These are phyloP conservation scores for Ogataea trehalophila DNA, from an alignment of 805 yeast genomes.

Conservation along the genomic window DNA sequence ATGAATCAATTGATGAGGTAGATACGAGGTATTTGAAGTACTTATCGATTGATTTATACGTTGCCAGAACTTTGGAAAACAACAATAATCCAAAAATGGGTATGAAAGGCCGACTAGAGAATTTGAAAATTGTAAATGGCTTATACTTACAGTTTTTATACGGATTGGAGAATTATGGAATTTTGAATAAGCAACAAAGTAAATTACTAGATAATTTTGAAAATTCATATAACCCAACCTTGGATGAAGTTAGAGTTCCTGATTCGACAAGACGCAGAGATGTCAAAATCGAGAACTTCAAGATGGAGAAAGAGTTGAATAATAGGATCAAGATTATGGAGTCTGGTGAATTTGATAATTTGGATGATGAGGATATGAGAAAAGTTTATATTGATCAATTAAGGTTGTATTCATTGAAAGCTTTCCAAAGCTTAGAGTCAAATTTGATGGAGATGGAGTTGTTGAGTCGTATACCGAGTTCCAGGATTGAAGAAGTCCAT, in stretches of 20 bases:
- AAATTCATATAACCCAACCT: conserved; percentile 36
- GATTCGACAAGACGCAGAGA: conserved; percentile 51
- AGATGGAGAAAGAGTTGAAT: conserved; percentile 51
- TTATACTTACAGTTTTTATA: conserved; percentile 42
- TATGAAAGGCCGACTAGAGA: conserved; percentile 25
- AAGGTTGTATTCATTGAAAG: conserved; percentile 43
- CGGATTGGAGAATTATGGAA: conserved; percentile 39
- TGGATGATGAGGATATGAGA: conserved; percentile 65
- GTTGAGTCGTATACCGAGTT: conserved; percentile 40
- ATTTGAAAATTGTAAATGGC: conserved; percentile 38
- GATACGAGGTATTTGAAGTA: conserved; percentile 59
- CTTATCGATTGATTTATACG: conserved; percentile 52
- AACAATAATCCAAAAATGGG: conserved; percentile 18
- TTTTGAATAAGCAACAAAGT: conserved; percentile 35
- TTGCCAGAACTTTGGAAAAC: conserved; percentile 40
- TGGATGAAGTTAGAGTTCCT: conserved; percentile 31
- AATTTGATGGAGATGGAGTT: conserved; percentile 63
- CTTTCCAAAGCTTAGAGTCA: conserved; percentile 55
- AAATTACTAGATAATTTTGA: conserved; percentile 37
- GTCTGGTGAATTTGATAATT: conserved; percentile 28
- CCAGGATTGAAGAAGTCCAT: conserved; percentile 5
- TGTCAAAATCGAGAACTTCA: conserved; percentile 67
- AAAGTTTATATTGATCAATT: conserved; percentile 52
- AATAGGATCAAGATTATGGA: conserved; percentile 38
- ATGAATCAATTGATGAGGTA: conserved; percentile 69